Evolutionary conservation across 306 rosid genomes (phyloP).

Genomic region (Cajanus cajan): DNA sequence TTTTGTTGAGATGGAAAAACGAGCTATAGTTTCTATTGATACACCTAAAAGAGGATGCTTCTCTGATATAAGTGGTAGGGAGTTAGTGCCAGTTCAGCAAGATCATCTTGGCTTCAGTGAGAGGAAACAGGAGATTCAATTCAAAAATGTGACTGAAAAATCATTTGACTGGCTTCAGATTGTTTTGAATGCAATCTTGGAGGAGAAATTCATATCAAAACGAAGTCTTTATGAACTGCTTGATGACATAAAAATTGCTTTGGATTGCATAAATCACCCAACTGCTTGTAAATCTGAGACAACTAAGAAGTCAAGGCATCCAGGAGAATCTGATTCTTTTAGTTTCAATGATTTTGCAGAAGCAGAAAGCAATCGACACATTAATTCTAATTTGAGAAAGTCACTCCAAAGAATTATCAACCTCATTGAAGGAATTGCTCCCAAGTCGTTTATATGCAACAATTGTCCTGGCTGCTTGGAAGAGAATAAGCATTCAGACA

Average conservation of each 20-base stretch:
- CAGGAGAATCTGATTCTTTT: too few relatives aligned
- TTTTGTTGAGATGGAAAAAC: constrained; percentile 75
- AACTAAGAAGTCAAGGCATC: too few relatives aligned
- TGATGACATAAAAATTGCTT: constrained; percentile 68
- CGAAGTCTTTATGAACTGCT: constrained; percentile 62
- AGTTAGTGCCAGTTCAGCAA: constrained; percentile 49
- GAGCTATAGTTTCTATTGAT: constrained; percentile 64
- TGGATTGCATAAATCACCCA: constrained; percentile 53
- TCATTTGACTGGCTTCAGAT: constrained; percentile 83
- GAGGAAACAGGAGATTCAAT: constrained; percentile 30
- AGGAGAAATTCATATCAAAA: constrained; percentile 55
- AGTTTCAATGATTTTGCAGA: neutral
- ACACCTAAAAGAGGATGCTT: constrained; percentile 30
- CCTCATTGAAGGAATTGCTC: constrained; percentile 57
- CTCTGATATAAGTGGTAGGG: constrained; percentile 43
- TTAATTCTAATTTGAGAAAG: constrained; percentile 33
- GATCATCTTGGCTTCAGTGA: constrained; percentile 33
- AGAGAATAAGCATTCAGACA: constrained; percentile 38
- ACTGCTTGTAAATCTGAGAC: constrained; percentile 25
- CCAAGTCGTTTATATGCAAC: constrained; percentile 32
- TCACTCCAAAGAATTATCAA: constrained; percentile 48
- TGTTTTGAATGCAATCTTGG: constrained; percentile 62
- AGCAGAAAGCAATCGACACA: constrained; percentile 19
- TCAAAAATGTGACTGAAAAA: constrained; percentile 28
- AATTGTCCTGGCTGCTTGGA: constrained; percentile 35